Evolutionary conservation across 768 basidiomycete species (phyloP).

Genomic region (Rickenella mellea): DNA sequence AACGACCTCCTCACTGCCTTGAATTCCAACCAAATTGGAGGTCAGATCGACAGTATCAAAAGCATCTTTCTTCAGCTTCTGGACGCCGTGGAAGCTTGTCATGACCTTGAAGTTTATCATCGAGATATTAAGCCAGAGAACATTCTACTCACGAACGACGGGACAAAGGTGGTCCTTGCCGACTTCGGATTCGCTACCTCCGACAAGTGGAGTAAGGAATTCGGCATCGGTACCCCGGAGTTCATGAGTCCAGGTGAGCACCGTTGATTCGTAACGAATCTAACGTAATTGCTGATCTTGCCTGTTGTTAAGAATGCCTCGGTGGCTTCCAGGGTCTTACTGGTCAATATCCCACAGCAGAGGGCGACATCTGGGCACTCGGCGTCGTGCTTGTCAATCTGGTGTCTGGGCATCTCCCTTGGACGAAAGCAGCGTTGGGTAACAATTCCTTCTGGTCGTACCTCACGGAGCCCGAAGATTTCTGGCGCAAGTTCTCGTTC

Average conservation of each 20-base stretch:
- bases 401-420: conserved; percentile 36
- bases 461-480: background rate
- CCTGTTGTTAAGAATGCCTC: conserved; percentile 13
- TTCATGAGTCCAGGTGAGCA: conserved; percentile 25
- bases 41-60: conserved; percentile 31
- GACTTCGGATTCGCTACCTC: conserved; percentile 25
- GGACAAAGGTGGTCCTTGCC: conserved; percentile 3
- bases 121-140: conserved; percentile 45
- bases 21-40: conserved; percentile 16
- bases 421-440: conserved; percentile 30
- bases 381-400: conserved; percentile 41
- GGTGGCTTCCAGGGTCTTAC: conserved; percentile 3
- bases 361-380: conserved; percentile 19
- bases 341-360: conserved; percentile 22
- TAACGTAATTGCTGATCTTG: background rate
- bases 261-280: background rate
- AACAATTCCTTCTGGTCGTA: background rate
- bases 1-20: conserved; percentile 39
- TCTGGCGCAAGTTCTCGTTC: background rate
- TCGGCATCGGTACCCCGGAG: conserved; percentile 19
- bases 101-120: conserved; percentile 35
- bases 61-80: conserved; percentile 35
- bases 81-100: conserved; percentile 37
- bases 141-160: conserved; percentile 23
- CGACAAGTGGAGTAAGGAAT: conserved; percentile 11